phyloP scores from a whole-genome alignment of 306 rosid genomes.

The Ziziphus jujuba region DNA sequence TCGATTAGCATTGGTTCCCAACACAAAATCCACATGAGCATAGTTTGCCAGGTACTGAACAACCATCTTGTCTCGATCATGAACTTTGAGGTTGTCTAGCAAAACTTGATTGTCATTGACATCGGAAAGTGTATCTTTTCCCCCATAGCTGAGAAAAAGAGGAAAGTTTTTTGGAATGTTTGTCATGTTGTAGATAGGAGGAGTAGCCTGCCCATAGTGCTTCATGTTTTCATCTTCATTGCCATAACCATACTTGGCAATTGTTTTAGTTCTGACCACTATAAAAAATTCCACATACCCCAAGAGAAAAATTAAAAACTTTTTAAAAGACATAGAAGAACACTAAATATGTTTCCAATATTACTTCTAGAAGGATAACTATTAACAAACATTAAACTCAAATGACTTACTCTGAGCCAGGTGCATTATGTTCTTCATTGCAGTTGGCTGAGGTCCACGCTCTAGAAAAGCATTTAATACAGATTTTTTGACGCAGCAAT shows the following conservation, averaged over 20 bases:
- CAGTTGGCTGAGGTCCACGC: constrained; percentile 55
- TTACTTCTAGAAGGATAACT: too few species aligned
- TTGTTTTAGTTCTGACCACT: constrained; percentile 55
- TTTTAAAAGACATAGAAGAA: not conserved
- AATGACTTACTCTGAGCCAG: constrained; percentile 53
- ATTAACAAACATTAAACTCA: not conserved
- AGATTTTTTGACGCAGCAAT: constrained; percentile 51
- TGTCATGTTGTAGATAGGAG: constrained; percentile 51
- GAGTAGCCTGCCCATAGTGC: constrained; percentile 52
- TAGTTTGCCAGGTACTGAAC: constrained; percentile 51
- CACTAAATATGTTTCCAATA: not conserved
- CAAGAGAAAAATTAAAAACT: not conserved
- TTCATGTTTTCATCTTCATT: constrained; percentile 29
- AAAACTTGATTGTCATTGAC: constrained; percentile 46
- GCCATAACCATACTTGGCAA: constrained; percentile 51
- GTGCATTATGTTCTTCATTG: constrained; percentile 61
- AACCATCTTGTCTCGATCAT: constrained; percentile 59
- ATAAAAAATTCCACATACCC: constrained; percentile 2
- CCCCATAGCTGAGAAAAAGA: constrained; percentile 52
- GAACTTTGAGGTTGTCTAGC: too few species aligned
- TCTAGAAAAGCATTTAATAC: constrained; percentile 36
- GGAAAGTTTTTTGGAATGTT: constrained; percentile 53
- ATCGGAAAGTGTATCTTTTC: constrained; percentile 55
- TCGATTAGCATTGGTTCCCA: too few species aligned
- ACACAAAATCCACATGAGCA: constrained; percentile 31